Evolutionary conservation across 2,329 filamentous ascomycete species (phyloP), one percentile per base, ranked within the genome.

Genomic region (Phaeosphaeria sp.): DNA sequence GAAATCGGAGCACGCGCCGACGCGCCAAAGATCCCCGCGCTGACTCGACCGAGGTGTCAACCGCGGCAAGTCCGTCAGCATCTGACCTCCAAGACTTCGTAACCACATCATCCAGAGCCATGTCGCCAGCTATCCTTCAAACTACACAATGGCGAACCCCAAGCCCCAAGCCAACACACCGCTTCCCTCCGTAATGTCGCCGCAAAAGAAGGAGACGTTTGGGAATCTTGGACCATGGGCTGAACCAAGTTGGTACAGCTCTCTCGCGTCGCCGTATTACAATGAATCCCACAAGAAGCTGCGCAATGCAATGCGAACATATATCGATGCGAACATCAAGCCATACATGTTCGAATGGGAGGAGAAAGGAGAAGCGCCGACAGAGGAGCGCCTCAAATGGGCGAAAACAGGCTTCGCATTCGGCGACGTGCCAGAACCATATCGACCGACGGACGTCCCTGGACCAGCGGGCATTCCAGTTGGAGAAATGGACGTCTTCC

Each of bases 311-410:
- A 77, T 89, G 0, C 83, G 88, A 40, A 68, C 80, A 22, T 90
- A 89, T 59, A 78, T 90, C 48, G 83, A 90, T 56, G 79, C 81
- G 1, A 76, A 87, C 39, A 79, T 90, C 45, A 76, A 84, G 1
- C 87, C 87, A 0, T 79, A 83, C 61, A 83, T 84, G 3, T 81
- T 87, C 30, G 85, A 89, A 40, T 91, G 88, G 88, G 89, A 91
- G 61, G 79, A 77, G 52, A 71, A 73, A 21, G 81, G 81, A 43
- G 76, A 75, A 69, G 81, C 80, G 3, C 82, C 83, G 2, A 83
- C 83, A 1, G 72, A 83, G 53, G 84, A 64, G 17, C 66, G 70
- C 9, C 56, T 74, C 30, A 70, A 73, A 55, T 80, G 76, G 73
- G 78, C 77, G 3, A 65, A 69, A 6, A 77, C 79, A 8, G 80